Evolutionary conservation across 2,329 filamentous ascomycete species (phyloP).

Genomic region (Colletotrichum orbiculare): DNA sequence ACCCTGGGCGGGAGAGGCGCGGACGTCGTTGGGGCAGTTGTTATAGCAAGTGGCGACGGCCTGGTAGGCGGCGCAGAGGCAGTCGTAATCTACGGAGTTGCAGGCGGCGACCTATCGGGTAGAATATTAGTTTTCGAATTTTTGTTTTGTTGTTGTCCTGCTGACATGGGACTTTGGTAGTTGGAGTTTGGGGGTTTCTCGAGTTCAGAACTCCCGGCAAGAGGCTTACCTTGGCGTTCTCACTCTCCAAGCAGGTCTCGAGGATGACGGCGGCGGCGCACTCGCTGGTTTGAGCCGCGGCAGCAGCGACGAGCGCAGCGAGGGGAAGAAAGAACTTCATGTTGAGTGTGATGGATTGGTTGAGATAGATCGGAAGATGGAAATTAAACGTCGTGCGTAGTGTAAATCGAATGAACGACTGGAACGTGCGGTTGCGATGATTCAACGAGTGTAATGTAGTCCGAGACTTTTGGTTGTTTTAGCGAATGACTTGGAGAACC

Average conservation of each 20-base stretch:
- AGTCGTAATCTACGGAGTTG: constrained; percentile 54
- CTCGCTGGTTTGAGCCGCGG: constrained; percentile 42
- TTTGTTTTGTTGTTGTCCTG: neutral
- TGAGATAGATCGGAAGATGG: neutral
- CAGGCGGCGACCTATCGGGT: constrained; percentile 49
- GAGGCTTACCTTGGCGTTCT: constrained; percentile 49
- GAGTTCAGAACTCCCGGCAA: too few species aligned
- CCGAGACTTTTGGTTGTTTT: constrained; percentile 10
- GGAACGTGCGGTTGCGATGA: constrained; percentile 2
- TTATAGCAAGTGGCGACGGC: constrained; percentile 64
- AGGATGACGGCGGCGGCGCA: constrained; percentile 62
- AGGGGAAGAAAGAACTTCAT: constrained; percentile 60
- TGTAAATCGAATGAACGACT: neutral
- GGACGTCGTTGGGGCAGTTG: constrained; percentile 65
- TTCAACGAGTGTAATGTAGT: constrained; percentile 30
- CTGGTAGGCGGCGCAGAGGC: constrained; percentile 57
- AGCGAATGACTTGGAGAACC: constrained; percentile 35
- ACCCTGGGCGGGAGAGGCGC: constrained; percentile 46
- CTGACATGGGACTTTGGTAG: neutral
- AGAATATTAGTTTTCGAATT: neutral
- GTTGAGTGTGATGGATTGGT: constrained; percentile 37
- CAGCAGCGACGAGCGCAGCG: constrained; percentile 46
- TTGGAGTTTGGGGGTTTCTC: neutral
- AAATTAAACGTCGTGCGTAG: constrained; percentile 17
- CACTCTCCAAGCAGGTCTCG: constrained; percentile 53